These are phyloP conservation scores for Verticillium longisporum DNA, from an alignment of 2,329 filamentous ascomycete genomes.

Conservation along the genomic window DNA sequence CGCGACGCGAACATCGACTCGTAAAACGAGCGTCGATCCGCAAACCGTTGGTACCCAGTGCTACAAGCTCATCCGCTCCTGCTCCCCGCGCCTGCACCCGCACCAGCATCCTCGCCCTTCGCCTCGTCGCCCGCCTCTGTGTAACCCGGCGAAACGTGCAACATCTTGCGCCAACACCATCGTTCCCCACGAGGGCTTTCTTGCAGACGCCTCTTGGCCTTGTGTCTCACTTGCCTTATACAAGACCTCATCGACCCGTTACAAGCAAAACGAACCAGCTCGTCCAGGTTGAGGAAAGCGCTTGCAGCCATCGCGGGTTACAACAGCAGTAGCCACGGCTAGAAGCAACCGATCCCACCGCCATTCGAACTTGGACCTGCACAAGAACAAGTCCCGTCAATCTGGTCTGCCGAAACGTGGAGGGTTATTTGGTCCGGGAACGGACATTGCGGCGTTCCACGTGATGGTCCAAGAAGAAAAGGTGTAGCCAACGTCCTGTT, in stretches of 20 bases:
- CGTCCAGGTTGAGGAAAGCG: constrained; percentile 3
- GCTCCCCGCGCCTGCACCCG: constrained; percentile 8
- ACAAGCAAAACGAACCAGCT: neutral
- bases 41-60: neutral
- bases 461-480: constrained; percentile 27
- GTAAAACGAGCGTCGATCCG: constrained; percentile 27
- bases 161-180: neutral
- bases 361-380: neutral
- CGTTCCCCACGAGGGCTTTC: neutral
- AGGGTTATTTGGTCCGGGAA: constrained; percentile 18
- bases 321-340: constrained; percentile 5
- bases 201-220: neutral
- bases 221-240: constrained; percentile 2
- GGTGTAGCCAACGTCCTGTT: constrained; percentile 22
- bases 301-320: constrained; percentile 5
- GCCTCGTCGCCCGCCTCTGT: constrained; percentile 7
- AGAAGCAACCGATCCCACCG: constrained; percentile 4
- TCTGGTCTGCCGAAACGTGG: constrained; percentile 12
- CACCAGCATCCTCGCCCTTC: neutral
- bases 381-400: constrained; percentile 4
- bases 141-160: constrained; percentile 1
- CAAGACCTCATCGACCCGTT: neutral
- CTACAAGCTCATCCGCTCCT: constrained; percentile 4
- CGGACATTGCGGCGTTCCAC: constrained; percentile 25
- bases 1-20: neutral